Evolutionary conservation across 78 protist species (phyloP).

Genomic region (slime mould (Dictyostelium discoideum)): DNA sequence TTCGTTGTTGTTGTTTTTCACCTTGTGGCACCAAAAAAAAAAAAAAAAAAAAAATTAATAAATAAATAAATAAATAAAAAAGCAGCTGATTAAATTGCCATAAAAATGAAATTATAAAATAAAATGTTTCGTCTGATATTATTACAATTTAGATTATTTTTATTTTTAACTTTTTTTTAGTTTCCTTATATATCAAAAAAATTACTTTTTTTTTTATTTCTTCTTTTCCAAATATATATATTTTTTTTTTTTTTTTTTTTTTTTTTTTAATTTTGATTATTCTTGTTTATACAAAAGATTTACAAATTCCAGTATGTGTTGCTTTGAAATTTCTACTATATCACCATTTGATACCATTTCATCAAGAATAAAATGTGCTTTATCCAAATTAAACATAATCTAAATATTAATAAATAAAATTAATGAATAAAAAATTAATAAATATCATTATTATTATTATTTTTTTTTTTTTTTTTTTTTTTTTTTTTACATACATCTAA

Average conservation of each 20-base stretch:
- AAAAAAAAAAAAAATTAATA: too few relatives aligned
- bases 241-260: not conserved
- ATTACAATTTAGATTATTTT: too few relatives aligned
- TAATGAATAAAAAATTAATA: not conserved
- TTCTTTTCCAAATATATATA: not conserved
- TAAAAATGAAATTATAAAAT: too few relatives aligned
- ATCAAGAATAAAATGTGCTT: constrained; percentile 96
- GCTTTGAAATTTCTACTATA: constrained; percentile 88
- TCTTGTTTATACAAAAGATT: constrained; percentile 26
- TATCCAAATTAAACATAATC: constrained; percentile 97
- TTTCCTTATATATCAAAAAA: too few relatives aligned
- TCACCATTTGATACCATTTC: constrained; percentile 96
- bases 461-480: not conserved
- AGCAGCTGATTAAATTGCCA: too few relatives aligned
- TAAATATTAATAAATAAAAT: too few relatives aligned
- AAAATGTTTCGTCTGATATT: not conserved
- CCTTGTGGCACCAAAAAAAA: not conserved
- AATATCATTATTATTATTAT: too few relatives aligned
- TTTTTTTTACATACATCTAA: constrained; percentile 63
- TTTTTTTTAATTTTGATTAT: not conserved
- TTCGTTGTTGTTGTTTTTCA: not conserved
- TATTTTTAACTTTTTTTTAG: too few relatives aligned
- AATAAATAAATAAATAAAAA: too few relatives aligned
- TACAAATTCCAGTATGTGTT: constrained; percentile 34
- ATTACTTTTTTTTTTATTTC: constrained; percentile 1